phyloP scores from a whole-genome alignment of 495 filamentous ascomycete genomes.

The Trichoderma orchidacearum region DNA sequence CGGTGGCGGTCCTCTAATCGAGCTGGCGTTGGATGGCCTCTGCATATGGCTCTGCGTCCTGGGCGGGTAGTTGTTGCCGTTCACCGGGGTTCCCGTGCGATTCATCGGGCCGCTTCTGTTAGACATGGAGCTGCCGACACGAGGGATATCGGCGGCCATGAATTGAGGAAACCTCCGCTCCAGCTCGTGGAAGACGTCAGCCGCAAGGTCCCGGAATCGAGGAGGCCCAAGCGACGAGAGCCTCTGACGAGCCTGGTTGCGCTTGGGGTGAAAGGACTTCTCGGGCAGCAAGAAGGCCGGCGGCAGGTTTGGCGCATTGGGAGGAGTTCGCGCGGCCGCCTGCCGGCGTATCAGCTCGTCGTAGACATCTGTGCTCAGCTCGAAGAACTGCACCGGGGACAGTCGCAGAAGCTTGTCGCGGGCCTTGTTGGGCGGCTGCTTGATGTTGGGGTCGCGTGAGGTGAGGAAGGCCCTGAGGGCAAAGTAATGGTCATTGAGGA shows the following conservation, averaged over 20 bases:
- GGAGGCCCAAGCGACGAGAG: conserved; percentile 73
- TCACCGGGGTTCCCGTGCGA: conserved; percentile 42
- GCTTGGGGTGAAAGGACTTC: conserved; percentile 83
- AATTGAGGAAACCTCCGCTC: conserved; percentile 85
- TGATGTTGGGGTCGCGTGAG: conserved; percentile 59
- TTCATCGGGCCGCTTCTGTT: conserved; percentile 38
- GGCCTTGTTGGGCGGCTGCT: conserved; percentile 68
- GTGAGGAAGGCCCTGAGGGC: conserved; percentile 68
- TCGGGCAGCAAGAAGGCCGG: conserved; percentile 70
- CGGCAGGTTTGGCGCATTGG: conserved; percentile 37
- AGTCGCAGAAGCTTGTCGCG: conserved; percentile 85
- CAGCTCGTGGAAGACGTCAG: conserved; percentile 89
- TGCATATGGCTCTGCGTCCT: conserved; percentile 26
- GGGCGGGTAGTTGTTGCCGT: conserved; percentile 31
- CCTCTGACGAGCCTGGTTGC: conserved; percentile 91
- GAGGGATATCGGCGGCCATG: conserved; percentile 47
- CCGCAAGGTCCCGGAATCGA: conserved; percentile 81
- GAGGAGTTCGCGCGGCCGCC: conserved; percentile 34
- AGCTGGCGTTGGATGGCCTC: conserved; percentile 41
- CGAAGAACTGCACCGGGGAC: conserved; percentile 85
- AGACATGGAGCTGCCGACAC: conserved; percentile 55
- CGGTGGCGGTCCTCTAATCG: conserved; percentile 20
- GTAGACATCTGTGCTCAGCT: conserved; percentile 93
- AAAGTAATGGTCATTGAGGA: conserved; percentile 66
- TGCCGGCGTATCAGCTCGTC: conserved; percentile 87